Base-by-base conservation (phyloP, 1,284 basidiomycete species). In the Leucoagaricus sp. region DNA sequence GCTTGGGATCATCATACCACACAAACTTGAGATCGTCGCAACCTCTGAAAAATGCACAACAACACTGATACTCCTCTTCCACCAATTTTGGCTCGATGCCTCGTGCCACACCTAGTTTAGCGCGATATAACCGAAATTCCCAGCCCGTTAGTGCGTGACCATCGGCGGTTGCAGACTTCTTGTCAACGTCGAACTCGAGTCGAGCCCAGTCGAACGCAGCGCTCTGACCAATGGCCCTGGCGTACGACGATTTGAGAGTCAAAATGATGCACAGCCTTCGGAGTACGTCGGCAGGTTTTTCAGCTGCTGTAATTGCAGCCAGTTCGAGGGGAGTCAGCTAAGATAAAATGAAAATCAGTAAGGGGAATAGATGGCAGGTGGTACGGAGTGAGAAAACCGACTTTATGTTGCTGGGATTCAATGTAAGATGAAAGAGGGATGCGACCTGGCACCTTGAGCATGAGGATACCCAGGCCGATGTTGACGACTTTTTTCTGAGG, bases 91-190 rank as follows among this genome's bases (percentile, higher is more conserved):
- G 44, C 23, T 75, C 64, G 9, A 78, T 79, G 41, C 73, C 68
- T 3, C 84, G 77, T 5, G 82, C 80, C 0, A 89, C 84, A 17
- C 86, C 87, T 15, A 90, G 77, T 53, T 82, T 80, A n/a, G 87
- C 81, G 59, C 80, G 81, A 78, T 89, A 93, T 33, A 91, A 75
- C 10, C 90, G 81, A 70, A 93, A 92, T 67, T 93, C 91, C 90
- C 90, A 93, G 0, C 91, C 90, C 17, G 78, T 75, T 1, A 93
- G 73, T 0, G 82, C 79, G 51, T 82, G 78, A 2, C 82, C 82
- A 67, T 93, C 91, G 1, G 85, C 87, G 1, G 71, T 77, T 12
- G 85, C 86, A 7, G 69, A 77, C 58, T 82, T 74, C 28, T 79
- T 77, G 0, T 85, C 83, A 48, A 91, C 80, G 69, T 91, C 82